A percentile compares a stretch with the other conserved stretches of the same genome.
phyloP scores from a whole-genome alignment of 106 monocot species.

The Ottelia alismoides region DNA sequence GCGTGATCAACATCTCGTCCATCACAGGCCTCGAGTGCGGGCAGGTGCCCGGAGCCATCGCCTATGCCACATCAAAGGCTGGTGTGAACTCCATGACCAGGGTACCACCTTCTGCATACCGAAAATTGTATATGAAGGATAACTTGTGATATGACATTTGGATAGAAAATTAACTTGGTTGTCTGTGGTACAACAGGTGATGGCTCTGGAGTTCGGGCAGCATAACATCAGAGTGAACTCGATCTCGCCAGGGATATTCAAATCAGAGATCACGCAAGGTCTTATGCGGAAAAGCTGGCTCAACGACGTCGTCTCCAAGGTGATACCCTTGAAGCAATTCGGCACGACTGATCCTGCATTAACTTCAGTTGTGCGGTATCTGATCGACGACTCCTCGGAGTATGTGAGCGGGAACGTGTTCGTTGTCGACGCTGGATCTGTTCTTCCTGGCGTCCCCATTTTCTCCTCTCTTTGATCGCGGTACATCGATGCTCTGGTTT shows the following conservation, averaged over 20 bases:
- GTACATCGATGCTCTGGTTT: no score
- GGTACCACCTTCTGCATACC: neutral
- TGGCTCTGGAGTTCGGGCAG: slow-evolving; percentile 17
- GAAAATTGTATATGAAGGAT: neutral
- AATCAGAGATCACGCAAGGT: slow-evolving; percentile 19
- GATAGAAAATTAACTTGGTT: neutral
- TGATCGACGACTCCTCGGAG: slow-evolving; percentile 17
- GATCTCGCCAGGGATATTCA: slow-evolving; percentile 17
- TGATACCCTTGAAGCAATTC: slow-evolving; percentile 8
- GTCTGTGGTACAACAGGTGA: slow-evolving; percentile 2
- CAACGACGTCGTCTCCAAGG: slow-evolving; percentile 1
- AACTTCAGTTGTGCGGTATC: slow-evolving; percentile 15
- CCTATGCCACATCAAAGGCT: slow-evolving; percentile 12
- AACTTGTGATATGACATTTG: neutral
- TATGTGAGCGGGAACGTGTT: slow-evolving; percentile 15
- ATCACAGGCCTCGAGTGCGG: slow-evolving; percentile 14
- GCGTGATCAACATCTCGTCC: slow-evolving; percentile 14
- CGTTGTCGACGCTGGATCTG: slow-evolving; percentile 18
- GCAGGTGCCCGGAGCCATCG: slow-evolving; percentile 11
- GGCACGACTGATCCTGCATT: slow-evolving; percentile 13
- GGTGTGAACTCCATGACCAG: slow-evolving; percentile 12
- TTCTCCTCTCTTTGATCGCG: slow-evolving; percentile 24
- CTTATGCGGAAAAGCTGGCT: slow-evolving; percentile 29
- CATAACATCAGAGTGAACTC: slow-evolving; percentile 18
- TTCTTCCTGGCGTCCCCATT: slow-evolving; percentile 19